Percentiles rank a stretch among this genome's conserved stretches.
Evolutionary conservation across 78 protist genomes (phyloP).

Genomic region (Polysphondylium violaceum): DNA sequence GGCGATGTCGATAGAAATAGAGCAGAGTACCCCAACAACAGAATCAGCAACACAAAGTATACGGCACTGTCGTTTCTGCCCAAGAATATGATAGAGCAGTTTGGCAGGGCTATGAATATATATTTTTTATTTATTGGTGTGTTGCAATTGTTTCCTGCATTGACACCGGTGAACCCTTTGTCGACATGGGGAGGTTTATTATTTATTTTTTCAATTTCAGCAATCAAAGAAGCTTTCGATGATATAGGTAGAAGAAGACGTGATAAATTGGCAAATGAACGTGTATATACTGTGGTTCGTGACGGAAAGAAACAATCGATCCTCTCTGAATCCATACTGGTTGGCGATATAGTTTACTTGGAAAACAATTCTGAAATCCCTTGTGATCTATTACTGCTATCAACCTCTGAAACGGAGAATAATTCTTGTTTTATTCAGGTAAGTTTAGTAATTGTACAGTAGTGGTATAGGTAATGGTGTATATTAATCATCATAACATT

Average conservation of each 20-base stretch:
- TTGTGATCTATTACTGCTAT: conserved; percentile 81
- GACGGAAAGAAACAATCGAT: conserved; percentile 35
- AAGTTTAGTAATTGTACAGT: not conserved
- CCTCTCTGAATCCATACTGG: conserved; percentile 49
- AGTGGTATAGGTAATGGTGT: not conserved
- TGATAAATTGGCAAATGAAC: conserved; percentile 83
- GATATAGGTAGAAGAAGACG: conserved; percentile 75
- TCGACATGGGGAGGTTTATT: conserved; percentile 89
- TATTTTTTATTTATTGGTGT: conserved; percentile 89
- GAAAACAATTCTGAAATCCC: conserved; percentile 78
- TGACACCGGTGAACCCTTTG: conserved; percentile 82
- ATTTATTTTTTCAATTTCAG: conserved; percentile 85
- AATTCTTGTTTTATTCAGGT: conserved; percentile 62
- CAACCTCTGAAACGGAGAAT: conserved; percentile 69
- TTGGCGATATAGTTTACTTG: conserved; percentile 87
- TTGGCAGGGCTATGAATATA: conserved; percentile 86
- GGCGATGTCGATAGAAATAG: conserved; percentile 19
- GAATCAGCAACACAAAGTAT: conserved; percentile 87
- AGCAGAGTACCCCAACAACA: conserved; percentile 51
- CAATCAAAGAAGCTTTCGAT: conserved; percentile 90
- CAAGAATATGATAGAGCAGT: conserved; percentile 88
- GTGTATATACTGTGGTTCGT: conserved; percentile 29
- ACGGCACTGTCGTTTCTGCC: conserved; percentile 82
- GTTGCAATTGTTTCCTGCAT: conserved; percentile 77
- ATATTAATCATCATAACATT: not conserved